Percentiles rank a stretch among this genome's conserved stretches.
These are phyloP conservation scores for Jaltomata sinuosa DNA, from an alignment of 257 asterid genomes.

Conservation along the genomic window DNA sequence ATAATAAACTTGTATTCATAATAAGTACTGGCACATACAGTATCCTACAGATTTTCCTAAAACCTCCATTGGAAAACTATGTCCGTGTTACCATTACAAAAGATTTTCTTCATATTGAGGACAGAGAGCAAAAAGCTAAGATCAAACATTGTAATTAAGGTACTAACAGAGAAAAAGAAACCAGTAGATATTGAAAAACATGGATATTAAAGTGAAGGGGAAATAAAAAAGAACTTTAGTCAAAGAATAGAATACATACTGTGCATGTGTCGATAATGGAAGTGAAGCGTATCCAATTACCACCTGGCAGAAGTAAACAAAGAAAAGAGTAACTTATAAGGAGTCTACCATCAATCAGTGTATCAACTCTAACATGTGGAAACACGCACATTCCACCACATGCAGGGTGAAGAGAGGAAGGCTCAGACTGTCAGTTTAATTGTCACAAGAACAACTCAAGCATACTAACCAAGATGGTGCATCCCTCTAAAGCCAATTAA, in stretches of 20 bases:
- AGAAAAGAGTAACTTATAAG: conserved; percentile 10
- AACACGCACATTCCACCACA: not conserved
- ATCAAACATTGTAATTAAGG: not conserved
- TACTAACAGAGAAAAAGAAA: not conserved
- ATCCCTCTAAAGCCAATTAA: conserved; percentile 3
- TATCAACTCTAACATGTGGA: not conserved
- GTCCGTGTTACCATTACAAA: not conserved
- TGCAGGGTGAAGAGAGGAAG: not conserved
- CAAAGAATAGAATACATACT: conserved; percentile 44
- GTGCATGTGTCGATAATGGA: conserved; percentile 79
- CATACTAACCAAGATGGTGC: conserved; percentile 2
- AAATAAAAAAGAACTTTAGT: not conserved
- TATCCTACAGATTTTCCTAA: not conserved
- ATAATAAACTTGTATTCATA: not conserved
- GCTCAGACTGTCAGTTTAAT: not conserved
- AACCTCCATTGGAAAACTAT: not conserved
- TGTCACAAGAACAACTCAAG: not conserved
- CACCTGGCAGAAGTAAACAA: conserved; percentile 52
- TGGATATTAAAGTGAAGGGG: not conserved
- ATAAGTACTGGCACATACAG: not conserved
- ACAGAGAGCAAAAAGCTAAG: not conserved
- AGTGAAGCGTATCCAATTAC: conserved; percentile 89
- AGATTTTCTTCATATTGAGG: not conserved
- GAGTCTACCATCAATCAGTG: not conserved
- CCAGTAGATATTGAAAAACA: not conserved